Evolutionary conservation across 129 eudicot species (phyloP).

Genomic region (Logfia minima): DNA sequence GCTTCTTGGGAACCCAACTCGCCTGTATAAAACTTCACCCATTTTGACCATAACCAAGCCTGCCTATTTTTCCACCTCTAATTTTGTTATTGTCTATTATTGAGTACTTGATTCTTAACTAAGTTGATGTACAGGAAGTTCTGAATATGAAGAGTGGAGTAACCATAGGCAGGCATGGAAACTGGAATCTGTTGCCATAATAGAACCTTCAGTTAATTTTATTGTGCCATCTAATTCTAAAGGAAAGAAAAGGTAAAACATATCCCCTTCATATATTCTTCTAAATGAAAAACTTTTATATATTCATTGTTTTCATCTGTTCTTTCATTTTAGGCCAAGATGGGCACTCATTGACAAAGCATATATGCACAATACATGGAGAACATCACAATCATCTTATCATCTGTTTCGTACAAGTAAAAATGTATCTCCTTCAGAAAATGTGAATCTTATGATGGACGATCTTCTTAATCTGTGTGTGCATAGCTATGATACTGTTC

Average conservation of each 20-base stretch:
- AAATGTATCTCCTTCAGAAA: conserved; percentile 60
- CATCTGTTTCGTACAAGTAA: conserved; percentile 75
- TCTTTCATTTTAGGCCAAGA: conserved; percentile 58
- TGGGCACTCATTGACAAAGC: conserved; percentile 98
- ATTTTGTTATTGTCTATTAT: neutral
- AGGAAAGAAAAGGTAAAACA: conserved; percentile 75
- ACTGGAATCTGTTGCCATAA: conserved; percentile 84
- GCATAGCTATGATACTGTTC: conserved; percentile 94
- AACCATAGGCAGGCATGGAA: conserved; percentile 98
- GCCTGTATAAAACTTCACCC: neutral
- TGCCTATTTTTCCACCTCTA: neutral
- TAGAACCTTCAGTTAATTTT: conserved; percentile 87
- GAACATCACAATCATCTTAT: conserved; percentile 88
- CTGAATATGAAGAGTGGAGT: conserved; percentile 98
- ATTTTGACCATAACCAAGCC: neutral
- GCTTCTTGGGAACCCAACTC: neutral
- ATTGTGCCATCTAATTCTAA: conserved; percentile 63
- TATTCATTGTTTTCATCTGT: conserved; percentile 11
- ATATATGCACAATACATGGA: conserved; percentile 94
- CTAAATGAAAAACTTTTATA: neutral
- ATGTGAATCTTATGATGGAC: conserved; percentile 56
- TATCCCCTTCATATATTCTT: neutral
- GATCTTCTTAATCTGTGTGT: conserved; percentile 84
- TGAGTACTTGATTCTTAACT: conserved; percentile 17
- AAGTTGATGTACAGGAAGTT: conserved; percentile 61